Base-by-base conservation (phyloP, 768 basidiomycete genomes). In the Strobilomyces dryophilus region DNA sequence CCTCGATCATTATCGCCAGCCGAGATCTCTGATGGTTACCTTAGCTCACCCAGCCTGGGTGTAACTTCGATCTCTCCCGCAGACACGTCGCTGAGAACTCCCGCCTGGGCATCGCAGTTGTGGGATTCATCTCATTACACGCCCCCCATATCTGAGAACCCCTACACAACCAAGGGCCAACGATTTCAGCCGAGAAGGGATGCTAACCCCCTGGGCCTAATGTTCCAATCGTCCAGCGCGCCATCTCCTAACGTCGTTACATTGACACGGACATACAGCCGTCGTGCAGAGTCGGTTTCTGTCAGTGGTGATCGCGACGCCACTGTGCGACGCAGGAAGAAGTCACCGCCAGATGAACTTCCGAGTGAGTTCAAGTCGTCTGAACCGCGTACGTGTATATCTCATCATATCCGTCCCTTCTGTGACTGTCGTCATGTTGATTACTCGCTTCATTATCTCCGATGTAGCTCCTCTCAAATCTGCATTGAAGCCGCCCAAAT, bases 401-500 rank as follows among this genome's bases (percentile, higher is more conserved):
- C 50, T 61, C 12, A 58, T 64, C 64, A 66, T 68, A 51, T 66
- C 66, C 61, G 66, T 57, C 43, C 51, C 57, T 61, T 56, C 55
- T 60, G 52, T 61, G 57, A 56, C 58, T 52, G 62, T 65, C 60
- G 59, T 61, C 54, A 71, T 66, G 57, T 58, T 67, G 52, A 72
- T 62, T 54, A 27, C 53, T 15, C 20, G 8, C 41, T 59, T 55
- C 47, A 49, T 64, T 64, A 67, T 63, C 54, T 54, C 68, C 66
- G 60, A 46, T 67, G 52, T 69, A 86, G 87, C 77, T 35, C 81
- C 81, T 43, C 73, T 81, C 51, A 93, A 88, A 71, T 93, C 93
- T 37, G 71, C 83, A 11, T 76, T 97, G 53, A 84, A 85, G 40
- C 92, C 90, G 18, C 93, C 93, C 45, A 93, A 94, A 74, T 79